Percentiles rank a stretch among this genome's conserved stretches.
phyloP scores from a whole-genome alignment of 1,284 basidiomycete species.

The Pseudozyma sp. region DNA sequence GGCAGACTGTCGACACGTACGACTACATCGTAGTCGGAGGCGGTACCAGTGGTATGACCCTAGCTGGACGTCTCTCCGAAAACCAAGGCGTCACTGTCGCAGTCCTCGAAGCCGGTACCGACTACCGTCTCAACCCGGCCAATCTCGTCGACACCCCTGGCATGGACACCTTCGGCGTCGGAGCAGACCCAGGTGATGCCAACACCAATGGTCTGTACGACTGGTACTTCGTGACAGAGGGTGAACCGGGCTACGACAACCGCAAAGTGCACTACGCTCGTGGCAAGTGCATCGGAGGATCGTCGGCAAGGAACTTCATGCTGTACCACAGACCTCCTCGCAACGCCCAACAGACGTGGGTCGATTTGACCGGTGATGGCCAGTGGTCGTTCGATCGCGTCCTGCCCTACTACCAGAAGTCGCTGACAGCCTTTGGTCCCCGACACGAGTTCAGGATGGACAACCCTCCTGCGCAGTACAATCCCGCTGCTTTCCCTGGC shows the following conservation, averaged over 20 bases:
- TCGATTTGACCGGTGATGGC: slow-evolving; percentile 44
- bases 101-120: slow-evolving; percentile 58
- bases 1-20: slow-evolving; percentile 28
- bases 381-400: slow-evolving; percentile 48
- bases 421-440: slow-evolving; percentile 44
- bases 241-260: slow-evolving; percentile 44
- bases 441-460: slow-evolving; percentile 38
- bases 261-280: slow-evolving; percentile 48
- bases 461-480: slow-evolving; percentile 41
- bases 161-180: slow-evolving; percentile 42
- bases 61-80: slow-evolving; percentile 55
- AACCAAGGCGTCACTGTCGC: slow-evolving; percentile 47
- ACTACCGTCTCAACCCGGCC: slow-evolving; percentile 32
- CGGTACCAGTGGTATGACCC: slow-evolving; percentile 53
- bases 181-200: slow-evolving; percentile 18
- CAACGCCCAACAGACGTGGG: slow-evolving; percentile 46
- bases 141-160: slow-evolving; percentile 51
- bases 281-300: slow-evolving; percentile 57
- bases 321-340: slow-evolving; percentile 49
- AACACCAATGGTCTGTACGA: slow-evolving; percentile 35
- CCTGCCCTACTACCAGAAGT: slow-evolving; percentile 48
- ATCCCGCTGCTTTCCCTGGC: slow-evolving; percentile 43
- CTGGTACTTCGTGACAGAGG: slow-evolving; percentile 48
- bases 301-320: slow-evolving; percentile 55
- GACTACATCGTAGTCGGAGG: slow-evolving; percentile 59